Conservation (phyloP, 176 grass and related monocot genomes). For the Stipa capillata region DNA sequence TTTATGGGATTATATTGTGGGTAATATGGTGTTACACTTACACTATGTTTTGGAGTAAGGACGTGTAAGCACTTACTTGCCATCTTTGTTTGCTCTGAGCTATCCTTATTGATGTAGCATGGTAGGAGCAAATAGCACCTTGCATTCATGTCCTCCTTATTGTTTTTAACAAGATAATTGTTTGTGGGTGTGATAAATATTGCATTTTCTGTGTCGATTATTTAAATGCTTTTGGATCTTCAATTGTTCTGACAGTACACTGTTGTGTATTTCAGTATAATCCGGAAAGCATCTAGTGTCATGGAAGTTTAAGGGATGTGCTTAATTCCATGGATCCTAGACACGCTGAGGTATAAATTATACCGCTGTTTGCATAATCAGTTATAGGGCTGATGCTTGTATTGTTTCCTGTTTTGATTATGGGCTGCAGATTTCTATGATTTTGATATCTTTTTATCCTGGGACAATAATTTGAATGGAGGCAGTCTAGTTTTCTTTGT, state of each 20-base stretch:
- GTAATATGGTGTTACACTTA: not conserved
- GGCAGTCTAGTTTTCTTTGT: not conserved
- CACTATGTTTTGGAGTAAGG: not conserved
- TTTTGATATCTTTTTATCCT: not conserved
- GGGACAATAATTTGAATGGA: not conserved
- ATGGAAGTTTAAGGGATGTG: constrained; percentile 93
- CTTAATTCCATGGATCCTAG: constrained; percentile 81
- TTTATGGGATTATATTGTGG: not conserved
- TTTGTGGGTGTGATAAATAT: not conserved
- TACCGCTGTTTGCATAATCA: not conserved
- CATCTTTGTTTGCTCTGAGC: not conserved
- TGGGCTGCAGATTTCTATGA: too few relatives aligned
- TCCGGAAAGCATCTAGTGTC: constrained; percentile 68
- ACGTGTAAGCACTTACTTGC: not conserved
- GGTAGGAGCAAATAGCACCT: not conserved
- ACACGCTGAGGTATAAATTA: constrained; percentile 62
- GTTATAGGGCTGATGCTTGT: not conserved
- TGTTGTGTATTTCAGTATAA: constrained; percentile 60
- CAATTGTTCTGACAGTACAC: not conserved
- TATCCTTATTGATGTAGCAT: not conserved
- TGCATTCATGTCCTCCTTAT: not conserved
- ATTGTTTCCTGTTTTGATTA: too few relatives aligned
- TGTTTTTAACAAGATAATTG: not conserved
- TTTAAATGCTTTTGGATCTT: not conserved
- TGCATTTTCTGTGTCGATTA: not conserved